Evolutionary conservation across 768 basidiomycete genomes (phyloP), one percentile per base, ranked within the genome.

Genomic region (Boletellus sp.): DNA sequence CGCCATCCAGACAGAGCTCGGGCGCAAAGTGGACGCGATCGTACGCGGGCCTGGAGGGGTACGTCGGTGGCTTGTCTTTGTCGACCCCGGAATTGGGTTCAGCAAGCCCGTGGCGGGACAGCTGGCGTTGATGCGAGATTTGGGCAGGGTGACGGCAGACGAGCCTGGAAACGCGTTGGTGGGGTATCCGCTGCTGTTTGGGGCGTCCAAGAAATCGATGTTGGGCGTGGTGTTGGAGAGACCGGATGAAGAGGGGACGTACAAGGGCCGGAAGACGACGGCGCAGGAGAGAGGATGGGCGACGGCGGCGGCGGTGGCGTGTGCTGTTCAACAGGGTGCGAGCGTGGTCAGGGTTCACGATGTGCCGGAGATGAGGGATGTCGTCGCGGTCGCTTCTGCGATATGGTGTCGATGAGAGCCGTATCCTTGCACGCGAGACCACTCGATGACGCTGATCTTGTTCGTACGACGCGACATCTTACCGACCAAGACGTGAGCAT

Each of bases 61-160:
- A 10, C 75, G 90, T 48, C 71, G 89, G 44, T 98, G 95, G 95
- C 77, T 90, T 51, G 81, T 97, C 53, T 77, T 97, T 45, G 78
- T 86, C 22, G 96, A 97, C 70, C 91, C 95, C 3, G 95, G 95
- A 0, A 72, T 98, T 45, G 95, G 96, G 31, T 99, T 97, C 66
- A 95, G 94, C 68, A 97, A 97, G 69, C 79, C 82, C 0, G 64
- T 84, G 3, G 76, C 83, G 24, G 90, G 78, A 5, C 94, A 95
- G 67, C 55, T 92, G 31, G 74, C 77, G 53, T 59, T 95, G 11
- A 65, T 98, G 42, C 75, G 84, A 10, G 57, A 76, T 32, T 73
- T 72, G 44, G 75, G 62, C 17, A 64, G 53, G 42, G 64, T 90
- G 36, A 79, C 77, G 0, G 74, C 72, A 2, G 73, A 79, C 36